These are phyloP conservation scores for Oleoguttula mirabilis DNA, from an alignment of 495 filamentous ascomycete species.

Conservation along the genomic window DNA sequence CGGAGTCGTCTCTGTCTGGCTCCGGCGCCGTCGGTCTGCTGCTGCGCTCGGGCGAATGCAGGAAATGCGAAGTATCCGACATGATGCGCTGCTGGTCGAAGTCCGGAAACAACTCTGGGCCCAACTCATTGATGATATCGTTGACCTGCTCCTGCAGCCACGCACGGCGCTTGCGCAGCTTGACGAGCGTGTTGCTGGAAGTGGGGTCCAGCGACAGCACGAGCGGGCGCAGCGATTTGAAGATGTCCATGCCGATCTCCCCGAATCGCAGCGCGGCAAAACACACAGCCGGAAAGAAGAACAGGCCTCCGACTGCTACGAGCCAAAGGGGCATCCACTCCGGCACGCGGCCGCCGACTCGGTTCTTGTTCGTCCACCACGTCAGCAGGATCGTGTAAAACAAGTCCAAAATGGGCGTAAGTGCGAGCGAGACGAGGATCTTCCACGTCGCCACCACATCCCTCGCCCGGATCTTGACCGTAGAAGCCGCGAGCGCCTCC, in stretches of 20 bases:
- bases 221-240: constrained; percentile 86
- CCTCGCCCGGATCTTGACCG: constrained; percentile 83
- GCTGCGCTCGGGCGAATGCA: constrained; percentile 8
- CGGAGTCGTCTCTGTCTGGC: neutral
- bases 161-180: constrained; percentile 60
- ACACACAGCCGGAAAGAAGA: constrained; percentile 77
- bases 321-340: constrained; percentile 68
- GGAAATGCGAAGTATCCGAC: constrained; percentile 35
- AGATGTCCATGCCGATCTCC: constrained; percentile 94
- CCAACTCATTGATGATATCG: constrained; percentile 83
- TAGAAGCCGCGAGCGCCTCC: constrained; percentile 81
- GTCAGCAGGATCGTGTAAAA: constrained; percentile 64
- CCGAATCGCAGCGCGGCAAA: constrained; percentile 92
- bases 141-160: constrained; percentile 73
- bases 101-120: constrained; percentile 93
- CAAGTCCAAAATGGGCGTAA: constrained; percentile 77
- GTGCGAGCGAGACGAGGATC: constrained; percentile 76
- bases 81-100: constrained; percentile 79
- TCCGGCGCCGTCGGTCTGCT: constrained; percentile 8
- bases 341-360: constrained; percentile 66
- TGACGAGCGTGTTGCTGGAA: constrained; percentile 69
- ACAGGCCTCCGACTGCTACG: constrained; percentile 57
- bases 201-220: constrained; percentile 78
- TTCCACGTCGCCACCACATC: constrained; percentile 99
- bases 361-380: constrained; percentile 67